phyloP scores from a whole-genome alignment of 768 basidiomycete species.

The Crepidotus variabilis region DNA sequence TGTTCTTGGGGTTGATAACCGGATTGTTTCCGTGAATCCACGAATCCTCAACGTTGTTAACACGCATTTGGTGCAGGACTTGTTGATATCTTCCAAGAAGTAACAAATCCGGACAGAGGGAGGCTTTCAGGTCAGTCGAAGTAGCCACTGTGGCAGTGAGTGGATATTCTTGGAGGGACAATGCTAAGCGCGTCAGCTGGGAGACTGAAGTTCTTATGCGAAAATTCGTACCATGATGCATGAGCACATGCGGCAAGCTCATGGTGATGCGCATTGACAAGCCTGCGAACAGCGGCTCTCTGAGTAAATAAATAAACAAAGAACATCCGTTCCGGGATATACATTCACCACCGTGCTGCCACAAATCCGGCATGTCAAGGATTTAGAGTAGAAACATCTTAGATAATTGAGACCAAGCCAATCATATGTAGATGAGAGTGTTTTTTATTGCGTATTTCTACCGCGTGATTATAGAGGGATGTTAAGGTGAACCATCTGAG shows the following conservation, averaged over 20 bases:
- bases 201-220: not conserved
- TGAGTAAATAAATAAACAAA: too few relatives aligned
- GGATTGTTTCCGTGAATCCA: not conserved
- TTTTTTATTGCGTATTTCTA: constrained; percentile 4
- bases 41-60: not conserved
- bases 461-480: not conserved
- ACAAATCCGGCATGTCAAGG: too few relatives aligned
- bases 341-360: too few relatives aligned
- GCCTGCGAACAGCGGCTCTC: too few relatives aligned
- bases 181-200: not conserved
- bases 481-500: not conserved
- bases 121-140: too few relatives aligned
- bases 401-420: not conserved
- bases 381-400: too few relatives aligned
- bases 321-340: too few relatives aligned
- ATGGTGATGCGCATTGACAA: not conserved
- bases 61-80: not conserved
- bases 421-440: not conserved
- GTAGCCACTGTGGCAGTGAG: too few relatives aligned
- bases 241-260: not conserved
- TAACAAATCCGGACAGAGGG: too few relatives aligned
- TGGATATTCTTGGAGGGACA: too few relatives aligned
- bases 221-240: not conserved
- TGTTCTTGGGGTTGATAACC: not conserved
- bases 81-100: too few relatives aligned